phyloP scores from a whole-genome alignment of 495 filamentous ascomycete species.

The Extremus antarcticus region DNA sequence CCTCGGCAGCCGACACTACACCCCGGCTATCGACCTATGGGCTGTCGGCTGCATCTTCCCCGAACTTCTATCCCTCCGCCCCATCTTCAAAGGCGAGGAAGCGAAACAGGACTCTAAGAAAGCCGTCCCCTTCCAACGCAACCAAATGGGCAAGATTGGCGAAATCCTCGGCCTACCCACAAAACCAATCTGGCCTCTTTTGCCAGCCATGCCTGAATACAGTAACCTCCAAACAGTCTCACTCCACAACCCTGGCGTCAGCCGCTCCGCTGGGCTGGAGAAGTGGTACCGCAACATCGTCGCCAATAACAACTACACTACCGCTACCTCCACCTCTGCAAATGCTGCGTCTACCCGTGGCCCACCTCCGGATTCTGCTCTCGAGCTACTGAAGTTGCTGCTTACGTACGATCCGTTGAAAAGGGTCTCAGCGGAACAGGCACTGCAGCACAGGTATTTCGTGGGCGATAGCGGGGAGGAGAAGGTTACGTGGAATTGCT shows the following conservation, averaged over 20 bases:
- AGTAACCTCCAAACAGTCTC: slow-evolving; percentile 57
- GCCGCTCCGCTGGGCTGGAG: slow-evolving; percentile 42
- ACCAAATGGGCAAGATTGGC: slow-evolving; percentile 98
- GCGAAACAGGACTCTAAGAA: slow-evolving; percentile 98
- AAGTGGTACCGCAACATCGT: slow-evolving; percentile 54
- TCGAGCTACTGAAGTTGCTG: slow-evolving; percentile 66
- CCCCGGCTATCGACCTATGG: slow-evolving; percentile 93
- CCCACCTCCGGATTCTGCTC: slow-evolving; percentile 62
- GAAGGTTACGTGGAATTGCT: slow-evolving; percentile 63
- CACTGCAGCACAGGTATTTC: slow-evolving; percentile 71
- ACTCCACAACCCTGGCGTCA: slow-evolving; percentile 31
- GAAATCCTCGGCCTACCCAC: slow-evolving; percentile 86
- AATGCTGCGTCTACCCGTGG: slow-evolving; percentile 13
- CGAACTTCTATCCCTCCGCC: slow-evolving; percentile 77
- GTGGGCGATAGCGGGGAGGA: slow-evolving; percentile 50
- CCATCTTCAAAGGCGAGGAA: slow-evolving; percentile 98
- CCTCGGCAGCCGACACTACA: slow-evolving; percentile 85
- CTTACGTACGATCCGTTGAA: slow-evolving; percentile 90
- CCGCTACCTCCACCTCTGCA: slow-evolving; percentile 34
- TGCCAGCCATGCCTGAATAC: slow-evolving; percentile 74
- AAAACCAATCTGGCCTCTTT: slow-evolving; percentile 78
- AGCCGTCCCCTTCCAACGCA: slow-evolving; percentile 90
- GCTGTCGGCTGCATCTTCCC: slow-evolving; percentile 97
- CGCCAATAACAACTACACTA: slow-evolving; percentile 46
- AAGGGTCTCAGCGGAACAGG: slow-evolving; percentile 72